Percentiles rank a stretch among this genome's conserved stretches.
Conservation (phyloP, 805 yeast genomes). For the Wickerhamiella lipophila region DNA sequence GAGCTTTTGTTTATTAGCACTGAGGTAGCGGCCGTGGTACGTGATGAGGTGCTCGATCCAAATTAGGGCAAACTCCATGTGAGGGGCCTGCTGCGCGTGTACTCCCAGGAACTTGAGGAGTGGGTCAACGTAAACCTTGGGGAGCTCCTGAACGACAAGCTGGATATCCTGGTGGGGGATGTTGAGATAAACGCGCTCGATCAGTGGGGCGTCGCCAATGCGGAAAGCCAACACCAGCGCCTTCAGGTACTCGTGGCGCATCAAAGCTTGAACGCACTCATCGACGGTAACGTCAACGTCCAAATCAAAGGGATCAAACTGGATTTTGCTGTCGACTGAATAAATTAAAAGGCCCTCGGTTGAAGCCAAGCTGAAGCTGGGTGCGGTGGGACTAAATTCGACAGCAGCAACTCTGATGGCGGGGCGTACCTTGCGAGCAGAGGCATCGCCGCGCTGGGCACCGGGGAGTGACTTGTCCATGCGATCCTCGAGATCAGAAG, state of each 20-base stretch:
- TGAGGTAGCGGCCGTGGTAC: constrained; percentile 65
- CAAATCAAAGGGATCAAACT: constrained; percentile 87
- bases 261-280: constrained; percentile 47
- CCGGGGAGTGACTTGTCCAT: constrained; percentile 74
- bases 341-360: constrained; percentile 84
- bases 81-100: constrained; percentile 58
- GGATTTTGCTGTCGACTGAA: constrained; percentile 55
- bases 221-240: constrained; percentile 90
- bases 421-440: constrained; percentile 62
- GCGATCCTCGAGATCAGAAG: constrained; percentile 73
- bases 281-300: constrained; percentile 87
- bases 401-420: constrained; percentile 71
- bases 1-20: constrained; percentile 47
- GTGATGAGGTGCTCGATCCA: constrained; percentile 67
- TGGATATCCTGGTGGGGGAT: constrained; percentile 55
- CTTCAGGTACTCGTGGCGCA: constrained; percentile 50
- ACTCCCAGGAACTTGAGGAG: constrained; percentile 56
- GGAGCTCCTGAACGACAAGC: constrained; percentile 56
- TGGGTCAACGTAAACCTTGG: constrained; percentile 60
- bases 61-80: constrained; percentile 66
- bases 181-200: constrained; percentile 59
- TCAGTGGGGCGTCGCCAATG: constrained; percentile 65
- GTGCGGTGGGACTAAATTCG: constrained; percentile 77
- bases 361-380: constrained; percentile 85
- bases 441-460: constrained; percentile 67